Evolutionary conservation across 1,284 basidiomycete species (phyloP).

Genomic region (Moniliella sp.): DNA sequence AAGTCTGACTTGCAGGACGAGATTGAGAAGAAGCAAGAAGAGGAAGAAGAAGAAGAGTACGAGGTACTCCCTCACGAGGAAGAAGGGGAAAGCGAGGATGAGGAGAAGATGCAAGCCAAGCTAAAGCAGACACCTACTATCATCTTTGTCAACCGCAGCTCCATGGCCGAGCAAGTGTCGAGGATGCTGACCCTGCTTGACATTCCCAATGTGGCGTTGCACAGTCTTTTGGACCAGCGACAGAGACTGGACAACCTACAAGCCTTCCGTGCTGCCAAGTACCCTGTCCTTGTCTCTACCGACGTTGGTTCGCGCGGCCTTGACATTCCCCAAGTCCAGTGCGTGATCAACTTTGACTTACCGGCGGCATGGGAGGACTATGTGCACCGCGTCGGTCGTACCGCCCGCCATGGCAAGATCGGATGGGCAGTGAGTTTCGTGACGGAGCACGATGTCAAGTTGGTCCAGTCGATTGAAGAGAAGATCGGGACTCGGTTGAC

Average conservation of each 20-base stretch:
- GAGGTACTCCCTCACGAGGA: slow-evolving; percentile 1
- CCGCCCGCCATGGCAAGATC: slow-evolving; percentile 71
- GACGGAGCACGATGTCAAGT: slow-evolving; percentile 72
- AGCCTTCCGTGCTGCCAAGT: slow-evolving; percentile 54
- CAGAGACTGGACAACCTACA: slow-evolving; percentile 62
- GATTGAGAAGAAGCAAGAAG: slow-evolving; percentile 11
- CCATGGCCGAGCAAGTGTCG: slow-evolving; percentile 57
- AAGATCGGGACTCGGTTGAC: slow-evolving; percentile 47
- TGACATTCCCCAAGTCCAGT: slow-evolving; percentile 49
- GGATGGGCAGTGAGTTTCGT: slow-evolving; percentile 78
- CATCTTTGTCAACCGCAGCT: slow-evolving; percentile 71
- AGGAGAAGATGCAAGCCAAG: slow-evolving; percentile 39
- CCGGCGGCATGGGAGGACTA: slow-evolving; percentile 45
- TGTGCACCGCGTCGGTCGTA: slow-evolving; percentile 49
- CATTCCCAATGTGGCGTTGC: slow-evolving; percentile 68
- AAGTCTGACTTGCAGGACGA: no score
- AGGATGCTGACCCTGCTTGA: slow-evolving; percentile 48
- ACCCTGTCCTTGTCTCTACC: slow-evolving; percentile 27
- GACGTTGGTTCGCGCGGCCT: slow-evolving; percentile 32
- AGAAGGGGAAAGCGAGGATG: slow-evolving; percentile 1
- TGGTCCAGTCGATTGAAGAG: slow-evolving; percentile 60
- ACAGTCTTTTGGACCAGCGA: slow-evolving; percentile 75
- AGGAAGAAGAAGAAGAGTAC: slow-evolving; percentile 1
- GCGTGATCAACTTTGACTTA: slow-evolving; percentile 90
- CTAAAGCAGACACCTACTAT: slow-evolving; percentile 57